Base-by-base conservation (phyloP, 352 stramenopile species). In the Phytophthora uliginosa region DNA sequence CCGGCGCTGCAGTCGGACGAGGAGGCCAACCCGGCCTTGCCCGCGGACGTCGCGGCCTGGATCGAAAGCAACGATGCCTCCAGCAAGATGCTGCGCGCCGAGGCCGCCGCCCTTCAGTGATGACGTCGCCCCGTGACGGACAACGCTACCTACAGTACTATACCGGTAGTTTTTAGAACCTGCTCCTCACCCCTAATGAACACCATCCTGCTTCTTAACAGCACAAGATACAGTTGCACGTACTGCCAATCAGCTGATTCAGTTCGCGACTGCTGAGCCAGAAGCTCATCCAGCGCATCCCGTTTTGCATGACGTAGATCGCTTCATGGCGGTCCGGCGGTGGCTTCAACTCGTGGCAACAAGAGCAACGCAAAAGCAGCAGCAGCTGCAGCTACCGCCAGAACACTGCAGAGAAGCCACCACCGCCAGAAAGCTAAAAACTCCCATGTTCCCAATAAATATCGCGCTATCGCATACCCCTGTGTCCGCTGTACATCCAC, bases 61-160 rank as follows among this genome's bases (percentile, higher is more conserved):
- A 88, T 95, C 71, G 66, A 89, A 20, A 91, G 83, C 76, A 95
- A 97, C 70, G 72, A 87, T 47, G 59, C 80, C 42, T 97, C 87
- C 6, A 97, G 90, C 67, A 89, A 87, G 45, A 73, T 81, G 57
- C 76, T 97, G 36, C 87, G 90, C 22, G 60, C 73, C 4, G 77
- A 90, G 55, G 67, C 72, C 31, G 33, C 17, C 24, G 5, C 40
- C 33, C 48, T 20, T 26, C 18, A 67, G 53, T 72, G 57, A 59
- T 59, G 51, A 52, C 53, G 56, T 48, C 33, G 26, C 50, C 33
- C 10, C 9, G 40, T 45, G 36, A n/a, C 36, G 36, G 36, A 45
- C 26, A 31, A 31, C 26, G 26, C 26, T 31, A 31, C 26, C 26
- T 31, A 7, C 36, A n/a, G 15, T 45, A 45, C 38, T 13, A 8